Percentiles rank a stretch among this genome's conserved stretches.
Conservation (phyloP, 768 basidiomycete genomes). For the Gloeophyllum trabeum region DNA sequence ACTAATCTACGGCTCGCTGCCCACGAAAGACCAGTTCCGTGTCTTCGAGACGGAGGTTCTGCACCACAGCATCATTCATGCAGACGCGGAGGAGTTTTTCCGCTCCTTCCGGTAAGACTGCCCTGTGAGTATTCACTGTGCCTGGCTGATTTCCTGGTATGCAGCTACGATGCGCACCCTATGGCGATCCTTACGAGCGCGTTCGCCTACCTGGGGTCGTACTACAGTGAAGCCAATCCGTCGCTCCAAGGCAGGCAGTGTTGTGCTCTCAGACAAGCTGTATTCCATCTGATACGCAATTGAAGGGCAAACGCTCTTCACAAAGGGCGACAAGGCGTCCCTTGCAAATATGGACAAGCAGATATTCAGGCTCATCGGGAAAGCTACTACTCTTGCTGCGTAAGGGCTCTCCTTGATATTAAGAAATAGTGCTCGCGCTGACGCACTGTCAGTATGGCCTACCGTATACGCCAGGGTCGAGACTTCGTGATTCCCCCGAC, state of each 20-base stretch:
- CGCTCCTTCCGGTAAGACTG: constrained; percentile 25
- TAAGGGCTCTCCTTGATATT: constrained; percentile 20
- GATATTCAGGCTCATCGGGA: constrained; percentile 81
- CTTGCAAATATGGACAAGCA: constrained; percentile 85
- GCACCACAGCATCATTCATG: constrained; percentile 48
- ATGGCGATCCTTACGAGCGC: constrained; percentile 87
- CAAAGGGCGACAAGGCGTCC: constrained; percentile 51
- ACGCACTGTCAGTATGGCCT: constrained; percentile 59
- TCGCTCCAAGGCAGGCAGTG: constrained; percentile 55
- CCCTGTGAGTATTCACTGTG: not conserved
- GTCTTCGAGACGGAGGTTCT: constrained; percentile 68
- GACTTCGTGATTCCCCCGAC: constrained; percentile 80
- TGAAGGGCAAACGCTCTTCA: constrained; percentile 69
- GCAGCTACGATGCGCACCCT: constrained; percentile 82
- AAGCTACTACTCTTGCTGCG: constrained; percentile 83
- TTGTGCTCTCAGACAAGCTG: not conserved
- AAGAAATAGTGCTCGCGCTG: not conserved
- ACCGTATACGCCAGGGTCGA: constrained; percentile 83
- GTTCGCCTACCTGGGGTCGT: constrained; percentile 81
- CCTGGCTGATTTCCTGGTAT: not conserved
- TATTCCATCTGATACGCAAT: not conserved
- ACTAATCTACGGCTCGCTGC: constrained; percentile 80
- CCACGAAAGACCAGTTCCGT: constrained; percentile 44
- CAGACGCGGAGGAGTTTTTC: constrained; percentile 29
- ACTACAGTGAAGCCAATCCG: constrained; percentile 83